A percentile compares a stretch with the other conserved stretches of the same genome.
phyloP scores from a whole-genome alignment of 164 flowering plant genomes.

The Tetracentron sinense region DNA sequence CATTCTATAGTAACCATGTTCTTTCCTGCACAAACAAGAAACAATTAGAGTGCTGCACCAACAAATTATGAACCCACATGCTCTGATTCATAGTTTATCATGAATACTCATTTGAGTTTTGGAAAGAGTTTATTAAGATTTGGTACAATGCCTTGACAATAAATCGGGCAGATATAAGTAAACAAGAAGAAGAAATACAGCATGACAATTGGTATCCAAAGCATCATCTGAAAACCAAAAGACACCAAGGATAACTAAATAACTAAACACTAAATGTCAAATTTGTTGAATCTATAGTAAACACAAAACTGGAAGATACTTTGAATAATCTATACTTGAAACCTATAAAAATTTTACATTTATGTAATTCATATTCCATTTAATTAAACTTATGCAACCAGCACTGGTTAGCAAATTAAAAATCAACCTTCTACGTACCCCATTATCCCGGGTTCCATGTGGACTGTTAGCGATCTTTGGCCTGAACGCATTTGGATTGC shows the following conservation, averaged over 20 bases:
- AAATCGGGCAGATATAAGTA: not conserved
- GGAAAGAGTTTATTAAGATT: no score
- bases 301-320: not conserved
- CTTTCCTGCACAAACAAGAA: no score
- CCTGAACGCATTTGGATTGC: conserved; percentile 93
- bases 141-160: no score
- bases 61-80: no score
- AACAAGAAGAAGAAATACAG: not conserved
- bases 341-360: no score
- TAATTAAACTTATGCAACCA: no score
- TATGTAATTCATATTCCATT: no score
- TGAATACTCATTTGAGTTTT: no score
- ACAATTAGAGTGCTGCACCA: no score
- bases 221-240: not conserved
- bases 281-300: not conserved
- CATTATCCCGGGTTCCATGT: conserved; percentile 55
- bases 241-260: not conserved
- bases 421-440: conserved; percentile 41
- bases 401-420: not conserved
- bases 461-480: conserved; percentile 97
- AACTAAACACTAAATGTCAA: not conserved
- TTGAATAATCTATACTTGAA: not conserved
- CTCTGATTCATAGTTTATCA: no score
- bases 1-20: no score
- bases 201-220: not conserved